Base-by-base conservation (phyloP, 495 filamentous ascomycete species). In the Talaromyces adpressus region DNA sequence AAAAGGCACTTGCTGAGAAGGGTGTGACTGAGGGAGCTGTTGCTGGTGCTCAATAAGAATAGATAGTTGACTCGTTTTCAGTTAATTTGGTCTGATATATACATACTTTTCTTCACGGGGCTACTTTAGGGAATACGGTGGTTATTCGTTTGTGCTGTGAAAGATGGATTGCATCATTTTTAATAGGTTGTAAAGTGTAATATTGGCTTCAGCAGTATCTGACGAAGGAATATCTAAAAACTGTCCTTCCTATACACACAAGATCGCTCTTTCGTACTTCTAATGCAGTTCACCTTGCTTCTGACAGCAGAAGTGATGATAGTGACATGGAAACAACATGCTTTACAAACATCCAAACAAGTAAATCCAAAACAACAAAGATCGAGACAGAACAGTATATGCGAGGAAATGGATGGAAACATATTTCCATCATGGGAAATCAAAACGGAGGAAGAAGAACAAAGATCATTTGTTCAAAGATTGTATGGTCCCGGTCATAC, bases 1-100 rank as follows among this genome's bases (percentile, higher is more conserved):
- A 81, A 71, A 64, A 64, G 25, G 34, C 62, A 7, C 56, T 64
- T 27, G 62, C 70, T 41, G 49, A 73, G 62, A 57, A 74, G 66
- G 77, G 75, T 61, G 66, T 63, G 29, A 0, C 56, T 8, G 56
- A 36, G 29, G 56, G 56, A 8, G 56, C 56, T 14, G 56, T 36
- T 30, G 30, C 56, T 58, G 29, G 14, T 32, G 56, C 56, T 1
- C 56, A 58, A 36, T 58, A 36, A 36, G 14, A 27, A 32, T 34
- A 20, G 16, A 32, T 58, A 56, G 30, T 56, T 56, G 16, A 18
- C 22, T 20, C 18, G 16, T 49, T 49, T 49, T 49, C 18, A 18
- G 45, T 49, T 12, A 41, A 41, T 41, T 41, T 16, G 36, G n/a
- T 8, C 22, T 49, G 45, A 20, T 49, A 49, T 49, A 49, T 49